A percentile compares a stretch with the other conserved stretches of the same genome.
phyloP scores from a whole-genome alignment of 805 yeast genomes.

The Citeromyces matritensis region DNA sequence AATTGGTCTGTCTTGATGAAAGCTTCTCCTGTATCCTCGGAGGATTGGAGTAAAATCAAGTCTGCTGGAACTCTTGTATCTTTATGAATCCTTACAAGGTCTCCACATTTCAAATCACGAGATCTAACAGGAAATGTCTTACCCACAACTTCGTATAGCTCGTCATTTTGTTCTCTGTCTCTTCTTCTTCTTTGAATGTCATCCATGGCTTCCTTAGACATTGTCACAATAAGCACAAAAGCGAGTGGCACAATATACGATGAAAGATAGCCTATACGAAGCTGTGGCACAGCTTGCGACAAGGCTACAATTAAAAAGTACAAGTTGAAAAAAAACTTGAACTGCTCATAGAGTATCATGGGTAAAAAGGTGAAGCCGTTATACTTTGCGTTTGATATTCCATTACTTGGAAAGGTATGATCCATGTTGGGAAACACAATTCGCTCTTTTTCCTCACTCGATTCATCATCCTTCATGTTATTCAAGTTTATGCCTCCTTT shows the following conservation, averaged over 20 bases:
- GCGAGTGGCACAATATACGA: slow-evolving; percentile 91
- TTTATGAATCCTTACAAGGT: slow-evolving; percentile 63
- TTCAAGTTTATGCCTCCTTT: slow-evolving; percentile 12
- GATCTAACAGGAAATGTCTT: slow-evolving; percentile 27
- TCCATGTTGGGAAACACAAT: slow-evolving; percentile 22
- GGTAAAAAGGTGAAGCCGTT: slow-evolving; percentile 83
- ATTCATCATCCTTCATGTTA: slow-evolving; percentile 6
- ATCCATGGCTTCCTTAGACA: slow-evolving; percentile 92
- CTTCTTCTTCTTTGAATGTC: slow-evolving; percentile 84
- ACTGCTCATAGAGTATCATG: slow-evolving; percentile 81
- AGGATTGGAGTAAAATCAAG: slow-evolving; percentile 68
- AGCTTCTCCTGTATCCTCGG: slow-evolving; percentile 72
- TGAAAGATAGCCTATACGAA: slow-evolving; percentile 85
- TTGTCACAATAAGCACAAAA: slow-evolving; percentile 82
- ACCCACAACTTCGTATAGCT: slow-evolving; percentile 58
- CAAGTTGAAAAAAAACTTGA: slow-evolving; percentile 89
- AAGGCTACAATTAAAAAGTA: slow-evolving; percentile 88
- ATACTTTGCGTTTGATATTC: slow-evolving; percentile 89
- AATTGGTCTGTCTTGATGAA: slow-evolving; percentile 94
- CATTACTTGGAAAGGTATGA: slow-evolving; percentile 42
- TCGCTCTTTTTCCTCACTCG: slow-evolving; percentile 12
- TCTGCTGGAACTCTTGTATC: slow-evolving; percentile 92
- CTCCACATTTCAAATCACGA: slow-evolving; percentile 70
- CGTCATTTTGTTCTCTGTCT: slow-evolving; percentile 80
- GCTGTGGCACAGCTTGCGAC: slow-evolving; percentile 79